Evolutionary conservation across 2,329 filamentous ascomycete species (phyloP).

Genomic region (Ceratocystis alfenasii): DNA sequence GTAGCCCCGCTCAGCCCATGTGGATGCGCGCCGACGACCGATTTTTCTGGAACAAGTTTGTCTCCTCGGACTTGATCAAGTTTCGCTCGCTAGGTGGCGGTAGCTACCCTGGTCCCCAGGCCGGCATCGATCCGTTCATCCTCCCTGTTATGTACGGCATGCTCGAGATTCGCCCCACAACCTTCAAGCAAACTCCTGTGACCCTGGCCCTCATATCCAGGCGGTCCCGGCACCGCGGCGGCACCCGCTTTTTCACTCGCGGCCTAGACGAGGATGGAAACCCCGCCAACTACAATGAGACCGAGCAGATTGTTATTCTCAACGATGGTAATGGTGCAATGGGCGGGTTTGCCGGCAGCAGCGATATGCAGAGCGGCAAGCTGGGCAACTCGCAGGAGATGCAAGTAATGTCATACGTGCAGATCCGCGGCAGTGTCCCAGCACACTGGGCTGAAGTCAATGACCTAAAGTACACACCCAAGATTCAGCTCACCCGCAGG

Average conservation of each 20-base stretch:
- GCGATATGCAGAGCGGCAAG: conserved; percentile 63
- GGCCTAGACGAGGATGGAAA: conserved; percentile 88
- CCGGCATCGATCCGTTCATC: conserved; percentile 78
- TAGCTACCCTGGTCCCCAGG: conserved; percentile 56
- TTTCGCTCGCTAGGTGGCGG: conserved; percentile 57
- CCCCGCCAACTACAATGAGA: conserved; percentile 99
- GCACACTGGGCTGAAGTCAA: conserved; percentile 97
- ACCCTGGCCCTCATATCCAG: conserved; percentile 82
- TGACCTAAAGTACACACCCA: conserved; percentile 80
- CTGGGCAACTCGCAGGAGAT: conserved; percentile 55
- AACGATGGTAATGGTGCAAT: conserved; percentile 68
- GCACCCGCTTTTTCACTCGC: conserved; percentile 88
- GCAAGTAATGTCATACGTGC: conserved; percentile 87
- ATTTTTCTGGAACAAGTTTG: conserved; percentile 97
- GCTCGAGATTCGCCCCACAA: conserved; percentile 78
- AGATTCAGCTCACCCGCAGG: conserved; percentile 65
- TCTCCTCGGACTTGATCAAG: conserved; percentile 82
- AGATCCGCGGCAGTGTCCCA: conserved; percentile 91
- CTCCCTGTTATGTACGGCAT: conserved; percentile 94
- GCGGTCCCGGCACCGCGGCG: conserved; percentile 74
- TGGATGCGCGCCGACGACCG: conserved; percentile 92
- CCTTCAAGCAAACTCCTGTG: conserved; percentile 70
- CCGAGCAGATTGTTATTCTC: conserved; percentile 79
- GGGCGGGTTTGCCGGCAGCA: conserved; percentile 67
- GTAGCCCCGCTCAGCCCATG: conserved; percentile 58